Base-by-base conservation (phyloP, 2,329 filamentous ascomycete genomes). In the Hypoxylon sp. region DNA sequence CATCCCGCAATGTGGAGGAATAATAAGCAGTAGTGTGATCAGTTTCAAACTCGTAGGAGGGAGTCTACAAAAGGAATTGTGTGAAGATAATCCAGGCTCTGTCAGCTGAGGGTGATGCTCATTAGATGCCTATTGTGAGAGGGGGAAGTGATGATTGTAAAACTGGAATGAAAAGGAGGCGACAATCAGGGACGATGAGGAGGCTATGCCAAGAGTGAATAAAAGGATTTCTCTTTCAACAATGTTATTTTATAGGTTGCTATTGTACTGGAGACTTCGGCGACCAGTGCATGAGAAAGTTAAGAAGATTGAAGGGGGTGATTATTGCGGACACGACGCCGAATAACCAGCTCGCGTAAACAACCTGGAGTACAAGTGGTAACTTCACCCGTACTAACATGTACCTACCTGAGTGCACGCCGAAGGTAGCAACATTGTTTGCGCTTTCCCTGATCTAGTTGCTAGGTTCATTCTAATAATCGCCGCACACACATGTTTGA, bases 1-100 rank as follows among this genome's bases (percentile, higher is more conserved):
- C 64, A 67, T 67, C 23, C 41, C 45, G 19, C n/a, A 41, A 36
- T 21, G 34, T 46, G 17, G 25, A 46, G 17, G 6, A 25, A 25
- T 43, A 1, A 28, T 38, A n/a, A 13, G 14, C 30, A 43, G 5
- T 5, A 21, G n/a, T 43, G 7, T 46, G n/a, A 25, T 34, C n/a
- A 34, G 9, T 14, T 34, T 41, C 21, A 45, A 41, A n/a, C 10
- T 21, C 14, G 11, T 23, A 43, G n/a, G 38, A 55, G 14, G 9
- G 49, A 4, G 30, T 32, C 21, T 17, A 52, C 17, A 13, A 38
- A 38, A 38, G 30, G n/a, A n/a, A n/a, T 41, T 41, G 23, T 25
- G 49, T 21, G n/a, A 36, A 19, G n/a, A 34, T 51, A 51, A 36
- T 10, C 28, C 14, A 4, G 11, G 36, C 19, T 36, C 21, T 36